Base-by-base conservation (phyloP, 176 grass and related monocot species). In the Rhynchospora breviuscula region DNA sequence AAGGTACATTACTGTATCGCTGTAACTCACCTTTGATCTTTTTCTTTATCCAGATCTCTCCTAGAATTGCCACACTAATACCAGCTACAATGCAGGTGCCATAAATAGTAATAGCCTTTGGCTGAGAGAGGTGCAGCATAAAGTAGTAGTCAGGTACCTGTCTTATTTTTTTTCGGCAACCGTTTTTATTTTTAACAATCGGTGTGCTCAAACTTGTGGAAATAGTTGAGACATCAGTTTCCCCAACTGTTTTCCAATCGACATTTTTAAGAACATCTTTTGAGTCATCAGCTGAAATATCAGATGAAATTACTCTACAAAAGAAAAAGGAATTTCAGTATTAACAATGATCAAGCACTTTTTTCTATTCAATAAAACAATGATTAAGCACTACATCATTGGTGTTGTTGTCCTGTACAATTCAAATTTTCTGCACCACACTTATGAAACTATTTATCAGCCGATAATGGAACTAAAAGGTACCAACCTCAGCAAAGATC, bases 141-240 rank as follows among this genome's bases (percentile, higher is more conserved):
- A 98, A 98, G 78, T 98, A 98, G 61, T 89, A 98, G 18, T 94
- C 92, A 17, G 92, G 92, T 29, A 98, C 89, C 83, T 98, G 89
- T 90, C 92, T 98, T 52, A 93, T 86, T 93, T 94, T 98, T 85
- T 98, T 29, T 98, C 0, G 95, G 95, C n/a, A 94, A 83, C 77
- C 92, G 85, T 84, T 94, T 98, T 75, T 98, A 94, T n/a, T 29
- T 29, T 29, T 29, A 29, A 89, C 78, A 18, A 98, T 17, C 0
- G 85, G 89, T 59, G 79, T 81, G 81, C 81, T 91, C 26, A 87
- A 84, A 67, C 23, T 82, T 49, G 10, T 49, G 25, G 64, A 14
- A 75, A 29, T 45, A 75, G 70, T 8, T 25, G 47, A 25, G 70
- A 18, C 22, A 75, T 21, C 19, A 12, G 70, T 25, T 11, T 75